phyloP scores from a whole-genome alignment of 129 eudicot genomes.

The Helianthus tuberosus region DNA sequence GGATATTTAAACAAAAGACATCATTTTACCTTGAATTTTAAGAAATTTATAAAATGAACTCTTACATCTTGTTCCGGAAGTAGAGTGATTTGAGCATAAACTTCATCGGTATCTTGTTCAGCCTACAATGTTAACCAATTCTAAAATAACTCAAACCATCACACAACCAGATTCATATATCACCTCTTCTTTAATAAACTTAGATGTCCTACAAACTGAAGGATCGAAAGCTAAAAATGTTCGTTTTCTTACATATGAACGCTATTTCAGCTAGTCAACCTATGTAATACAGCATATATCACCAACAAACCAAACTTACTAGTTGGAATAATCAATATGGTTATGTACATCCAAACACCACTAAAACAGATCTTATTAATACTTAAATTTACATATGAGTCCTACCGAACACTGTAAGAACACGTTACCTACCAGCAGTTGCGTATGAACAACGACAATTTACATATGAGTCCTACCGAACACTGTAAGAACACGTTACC shows the following conservation, averaged over 20 bases:
- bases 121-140: conserved; percentile 56
- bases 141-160: conserved; percentile 16
- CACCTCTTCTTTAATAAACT: neutral
- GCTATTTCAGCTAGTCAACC: conserved; percentile 1
- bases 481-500: conserved; percentile 16
- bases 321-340: neutral
- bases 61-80: conserved; percentile 83
- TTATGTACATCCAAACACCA: neutral
- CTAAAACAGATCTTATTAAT: neutral
- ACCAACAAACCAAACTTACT: neutral
- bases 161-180: neutral
- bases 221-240: conserved; percentile 6
- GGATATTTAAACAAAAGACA: neutral
- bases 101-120: conserved; percentile 94
- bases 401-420: neutral
- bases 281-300: neutral
- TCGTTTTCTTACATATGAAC: conserved; percentile 6
- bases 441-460: conserved; percentile 57
- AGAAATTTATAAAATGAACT: neutral
- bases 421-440: conserved; percentile 57
- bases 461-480: no score
- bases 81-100: conserved; percentile 87
- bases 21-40: conserved; percentile 5
- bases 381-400: neutral
- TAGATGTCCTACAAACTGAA: neutral